Percentiles rank a stretch among this genome's conserved stretches.
These are phyloP conservation scores for Gossypium stocksii DNA, from an alignment of 345 rosid genomes.

Conservation along the genomic window DNA sequence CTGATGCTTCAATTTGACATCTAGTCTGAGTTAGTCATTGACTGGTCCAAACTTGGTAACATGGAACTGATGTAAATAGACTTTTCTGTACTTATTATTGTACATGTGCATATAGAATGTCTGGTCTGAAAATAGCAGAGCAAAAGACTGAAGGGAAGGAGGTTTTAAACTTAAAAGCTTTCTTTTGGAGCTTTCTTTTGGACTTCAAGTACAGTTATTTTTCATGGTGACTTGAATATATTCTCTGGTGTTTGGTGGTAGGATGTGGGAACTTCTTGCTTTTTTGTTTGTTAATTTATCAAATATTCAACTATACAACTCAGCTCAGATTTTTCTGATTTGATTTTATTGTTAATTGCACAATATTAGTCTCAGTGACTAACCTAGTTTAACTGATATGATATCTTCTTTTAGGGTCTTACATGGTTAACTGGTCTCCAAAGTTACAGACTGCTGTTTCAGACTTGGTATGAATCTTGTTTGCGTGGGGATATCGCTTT, in stretches of 20 bases:
- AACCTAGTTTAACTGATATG: constrained; percentile 4
- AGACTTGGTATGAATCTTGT: constrained; percentile 66
- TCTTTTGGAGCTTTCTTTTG: neutral
- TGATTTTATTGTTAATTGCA: neutral
- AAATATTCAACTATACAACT: neutral
- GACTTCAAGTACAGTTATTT: neutral
- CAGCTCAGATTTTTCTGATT: neutral
- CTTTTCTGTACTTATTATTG: neutral
- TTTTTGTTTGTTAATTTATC: neutral
- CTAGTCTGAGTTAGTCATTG: neutral
- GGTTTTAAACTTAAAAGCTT: neutral
- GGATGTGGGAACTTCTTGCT: neutral
- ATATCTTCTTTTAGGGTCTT: constrained; percentile 61
- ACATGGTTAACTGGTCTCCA: constrained; percentile 99
- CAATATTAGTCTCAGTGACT: neutral
- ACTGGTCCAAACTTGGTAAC: neutral
- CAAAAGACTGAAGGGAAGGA: neutral
- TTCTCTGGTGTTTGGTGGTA: neutral
- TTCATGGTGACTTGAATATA: neutral
- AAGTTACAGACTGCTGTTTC: constrained; percentile 98
- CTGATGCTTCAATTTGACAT: constrained; percentile 3
- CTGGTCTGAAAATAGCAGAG: too few relatives aligned
- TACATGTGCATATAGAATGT: neutral
- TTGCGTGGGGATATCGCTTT: constrained; percentile 17
- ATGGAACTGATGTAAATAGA: neutral